phyloP scores from a whole-genome alignment of 495 filamentous ascomycete genomes.

The Hyaloscypha hepaticicola region DNA sequence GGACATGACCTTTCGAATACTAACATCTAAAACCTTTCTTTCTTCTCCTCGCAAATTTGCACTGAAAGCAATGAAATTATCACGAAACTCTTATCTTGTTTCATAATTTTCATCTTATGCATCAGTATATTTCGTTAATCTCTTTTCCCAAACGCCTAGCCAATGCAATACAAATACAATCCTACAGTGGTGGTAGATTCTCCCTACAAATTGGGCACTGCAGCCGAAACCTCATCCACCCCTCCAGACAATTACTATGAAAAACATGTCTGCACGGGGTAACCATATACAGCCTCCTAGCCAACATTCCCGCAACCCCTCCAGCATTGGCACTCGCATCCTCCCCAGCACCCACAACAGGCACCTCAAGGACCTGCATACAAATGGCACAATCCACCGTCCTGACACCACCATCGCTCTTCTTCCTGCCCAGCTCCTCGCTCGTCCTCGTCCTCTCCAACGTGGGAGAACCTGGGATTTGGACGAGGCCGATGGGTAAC shows the following conservation, averaged over 20 bases:
- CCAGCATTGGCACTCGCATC: constrained; percentile 49
- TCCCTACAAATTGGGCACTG: constrained; percentile 97
- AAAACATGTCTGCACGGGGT: constrained; percentile 97
- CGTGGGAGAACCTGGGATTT: constrained; percentile 33
- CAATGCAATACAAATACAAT: neutral
- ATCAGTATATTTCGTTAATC: too few relatives aligned
- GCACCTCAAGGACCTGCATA: constrained; percentile 85
- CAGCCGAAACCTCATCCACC: constrained; percentile 90
- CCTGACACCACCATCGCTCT: constrained; percentile 47
- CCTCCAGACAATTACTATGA: constrained; percentile 88
- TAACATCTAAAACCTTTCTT: too few relatives aligned
- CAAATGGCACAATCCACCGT: constrained; percentile 92
- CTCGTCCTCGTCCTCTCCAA: constrained; percentile 17
- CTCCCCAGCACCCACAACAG: constrained; percentile 63
- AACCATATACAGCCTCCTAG: constrained; percentile 87
- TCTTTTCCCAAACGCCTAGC: neutral
- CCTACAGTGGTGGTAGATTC: constrained; percentile 75
- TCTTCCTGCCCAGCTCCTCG: constrained; percentile 42
- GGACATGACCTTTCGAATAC: too few relatives aligned
- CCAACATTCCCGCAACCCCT: constrained; percentile 68
- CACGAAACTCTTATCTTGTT: too few relatives aligned
- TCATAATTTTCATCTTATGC: too few relatives aligned
- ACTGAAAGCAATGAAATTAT: too few relatives aligned
- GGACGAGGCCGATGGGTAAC: constrained; percentile 69
- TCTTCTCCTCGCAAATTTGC: too few relatives aligned